Base-by-base conservation (phyloP, 1,139 yeast species). In the Scheffersomyces quercinus region DNA sequence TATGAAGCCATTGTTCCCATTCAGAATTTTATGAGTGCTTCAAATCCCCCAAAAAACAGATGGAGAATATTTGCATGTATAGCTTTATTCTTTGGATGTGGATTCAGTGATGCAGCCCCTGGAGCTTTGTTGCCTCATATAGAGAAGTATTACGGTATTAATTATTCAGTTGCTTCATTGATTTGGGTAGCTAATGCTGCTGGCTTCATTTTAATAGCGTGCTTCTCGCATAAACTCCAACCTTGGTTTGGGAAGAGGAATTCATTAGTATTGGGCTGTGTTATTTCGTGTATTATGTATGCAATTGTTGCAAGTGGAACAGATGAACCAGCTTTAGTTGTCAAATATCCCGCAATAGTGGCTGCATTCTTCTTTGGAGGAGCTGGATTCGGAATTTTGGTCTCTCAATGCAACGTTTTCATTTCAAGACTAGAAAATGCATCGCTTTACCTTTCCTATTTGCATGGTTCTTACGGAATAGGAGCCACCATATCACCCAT, bases 401-500 rank as follows among this genome's bases (percentile, higher is more conserved):
- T 78, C 30, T 73, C 84, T 4, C 81, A 79, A 46, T 70, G 73
- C 46, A 82, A 82, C 53, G 70, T 80, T 7, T 81, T 79, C 47
- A 55, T 80, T 11, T 70, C 82, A 6, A 64, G 75, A 39, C 63
- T 81, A 37, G 70, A 75, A 33, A 69, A 72, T 29, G 69, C 75
- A 28, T 69, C 79, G 7, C 72, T 65, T 29, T 70, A 73, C 40
- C 59, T 82, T 41, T 82, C 85, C 0, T 59, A 67, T 28, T 68
- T 71, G 49, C 87, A 82, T 59, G 85, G 83, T 0, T 58, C 65
- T 12, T 82, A 82, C 55, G 87, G 88, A 2, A 43, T 76, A 1
- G 88, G 87, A 4, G 86, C 85, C 1, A 74, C 80, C 5, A 45
- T 79, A 2, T 68, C 82, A 4, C 88, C 88, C 1, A 56, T 82